Evolutionary conservation across 345 rosid genomes (phyloP).

Genomic region (Arabis hirsuta): DNA sequence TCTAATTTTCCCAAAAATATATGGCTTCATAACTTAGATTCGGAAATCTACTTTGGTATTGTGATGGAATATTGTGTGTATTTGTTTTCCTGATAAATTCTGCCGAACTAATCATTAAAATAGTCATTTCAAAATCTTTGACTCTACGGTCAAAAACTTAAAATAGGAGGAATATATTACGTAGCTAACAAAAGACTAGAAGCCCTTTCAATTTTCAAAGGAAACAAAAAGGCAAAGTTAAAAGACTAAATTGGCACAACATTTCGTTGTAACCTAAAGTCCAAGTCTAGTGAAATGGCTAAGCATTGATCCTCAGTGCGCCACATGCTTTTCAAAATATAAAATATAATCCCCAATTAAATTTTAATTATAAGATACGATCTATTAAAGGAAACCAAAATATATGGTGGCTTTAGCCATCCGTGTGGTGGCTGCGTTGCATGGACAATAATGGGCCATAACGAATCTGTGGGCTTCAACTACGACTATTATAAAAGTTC

Average conservation of each 20-base stretch:
- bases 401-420: constrained; percentile 24
- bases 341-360: background rate
- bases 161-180: constrained; percentile 25
- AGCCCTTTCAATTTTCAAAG: background rate
- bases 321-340: constrained; percentile 8
- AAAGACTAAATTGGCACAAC: constrained; percentile 29
- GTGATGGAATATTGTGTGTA: constrained; percentile 14
- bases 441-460: constrained; percentile 38
- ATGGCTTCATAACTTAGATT: constrained; percentile 6
- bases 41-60: constrained; percentile 22
- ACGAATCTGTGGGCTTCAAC: constrained; percentile 40
- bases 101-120: constrained; percentile 17
- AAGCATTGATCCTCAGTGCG: constrained; percentile 5
- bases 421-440: constrained; percentile 42
- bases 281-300: constrained; percentile 33
- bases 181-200: constrained; percentile 28
- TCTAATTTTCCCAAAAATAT: too few relatives aligned
- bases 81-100: constrained; percentile 5
- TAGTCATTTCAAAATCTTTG: constrained; percentile 30
- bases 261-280: constrained; percentile 29
- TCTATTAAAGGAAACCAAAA: constrained; percentile 21
- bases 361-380: background rate
- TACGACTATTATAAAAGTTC: constrained; percentile 11
- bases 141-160: constrained; percentile 34
- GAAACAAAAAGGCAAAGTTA: constrained; percentile 29